Evolutionary conservation across 257 asterid species (phyloP), one percentile per base, ranked within the genome.

Genomic region (Linaria vulgaris): DNA sequence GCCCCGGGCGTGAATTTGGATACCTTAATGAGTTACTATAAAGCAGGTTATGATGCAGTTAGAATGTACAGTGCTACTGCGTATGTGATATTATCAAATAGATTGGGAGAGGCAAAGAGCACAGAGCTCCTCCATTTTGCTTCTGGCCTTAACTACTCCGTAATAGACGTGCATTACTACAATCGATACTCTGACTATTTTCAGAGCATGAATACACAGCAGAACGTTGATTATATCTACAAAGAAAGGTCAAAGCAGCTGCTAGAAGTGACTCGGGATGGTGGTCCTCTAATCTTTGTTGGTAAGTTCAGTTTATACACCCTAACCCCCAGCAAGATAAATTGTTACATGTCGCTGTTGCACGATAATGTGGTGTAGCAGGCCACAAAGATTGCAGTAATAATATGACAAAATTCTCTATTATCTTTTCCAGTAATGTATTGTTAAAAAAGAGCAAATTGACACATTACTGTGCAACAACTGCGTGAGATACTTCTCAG

Each of bases 111-210:
- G 60, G 85, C 82, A 22, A 61, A 70, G 68, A 71, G 59, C 34
- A 73, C 80, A 49, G 80, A 80, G 68, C 79, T 80, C 30, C 70
- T 80, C 24, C 61, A 59, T 2, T 50, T 76, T 16, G 78, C 76
- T 9, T 17, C 64, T 1, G 55, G 64, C 59, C 79, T 79, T 51
- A 64, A 64, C 55, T 12, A 63, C 73, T 66, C 82, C 1, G 85
- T 79, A 58, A 73, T 79, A 53, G 85, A 79, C 61, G 85, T 79
- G 64, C 85, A 79, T 68, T 79, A 76, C 77, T 79, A 76, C 61
- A 79, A 73, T 48, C 79, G 79, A 10, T 79, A 76, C 68, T 62
- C 75, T 1, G 71, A 76, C 47, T 47, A 58, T 22, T 79, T 79
- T 7, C 22, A 25, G 60, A 70, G 17, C 67, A 24, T 76, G 77